Base-by-base conservation (phyloP, 2,329 filamentous ascomycete species). In the Colletotrichum cordylinicola region DNA sequence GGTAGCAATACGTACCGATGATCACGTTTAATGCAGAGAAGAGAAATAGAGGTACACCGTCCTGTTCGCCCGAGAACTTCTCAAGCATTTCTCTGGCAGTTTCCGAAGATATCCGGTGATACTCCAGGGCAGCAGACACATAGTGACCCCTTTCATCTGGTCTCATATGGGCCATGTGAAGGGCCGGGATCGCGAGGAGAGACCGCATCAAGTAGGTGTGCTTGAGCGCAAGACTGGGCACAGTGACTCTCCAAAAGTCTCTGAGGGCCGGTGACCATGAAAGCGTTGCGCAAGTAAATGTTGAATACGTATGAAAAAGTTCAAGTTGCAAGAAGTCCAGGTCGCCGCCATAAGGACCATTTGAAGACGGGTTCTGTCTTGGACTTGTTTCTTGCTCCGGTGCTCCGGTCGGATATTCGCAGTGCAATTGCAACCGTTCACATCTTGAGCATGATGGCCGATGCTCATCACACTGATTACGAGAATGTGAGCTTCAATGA, bases 241-340 rank as follows among this genome's bases (percentile, higher is more conserved):
- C 70, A 16, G 74, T 61, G n/a, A 74, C 18, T 2, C 31, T 66
- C 74, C 74, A 76, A 18, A 76, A 76, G 31, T 65, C 70, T 16
- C 66, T 15, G 9, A 76, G 66, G 6, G 37, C 43, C 2, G 48
- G 55, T 2, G 66, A 58, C 43, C 65, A 70, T 7, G 74, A 48
- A 7, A 76, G 9, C 3, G 74, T 67, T 2, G 18, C 4, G 4
- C 16, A 66, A 2, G 74, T 73, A n/a, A 73, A 73, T 3, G 52
- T 60, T 7, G 8, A 37, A 33, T 71, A 76, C 0, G 74, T 70
- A 7, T 70, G 64, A 3, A 76, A n/a, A 15, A 76, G 70, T 27
- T 76, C 74, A 1, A 76, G 70, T 15, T 72, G 71, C 6, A 69
- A 52, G 8, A 76, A 29, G 3, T 76, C 37, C 4, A 73, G 35